Percentiles rank a stretch among this genome's conserved stretches.
These are phyloP conservation scores for Catharanthus roseus DNA, from an alignment of 257 asterid species.

Conservation along the genomic window DNA sequence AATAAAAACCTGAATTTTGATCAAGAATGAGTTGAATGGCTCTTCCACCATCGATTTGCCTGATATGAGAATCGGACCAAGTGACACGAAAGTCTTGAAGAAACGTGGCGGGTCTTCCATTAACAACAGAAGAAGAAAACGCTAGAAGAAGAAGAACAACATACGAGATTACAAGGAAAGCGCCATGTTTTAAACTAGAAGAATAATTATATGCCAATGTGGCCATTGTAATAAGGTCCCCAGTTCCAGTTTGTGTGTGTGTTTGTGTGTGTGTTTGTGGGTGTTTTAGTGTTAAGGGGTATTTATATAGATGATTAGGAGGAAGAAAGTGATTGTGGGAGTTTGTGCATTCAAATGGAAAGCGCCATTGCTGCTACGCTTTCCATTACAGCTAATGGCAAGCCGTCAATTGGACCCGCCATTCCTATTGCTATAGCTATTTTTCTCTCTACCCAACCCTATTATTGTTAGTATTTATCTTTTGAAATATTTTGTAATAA, in stretches of 20 bases:
- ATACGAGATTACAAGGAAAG: constrained; percentile 13
- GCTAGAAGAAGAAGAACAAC: constrained; percentile 18
- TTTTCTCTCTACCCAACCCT: constrained; percentile 23
- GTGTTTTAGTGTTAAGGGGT: constrained; percentile 8
- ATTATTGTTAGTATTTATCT: constrained; percentile 12
- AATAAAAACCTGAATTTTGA: constrained; percentile 45
- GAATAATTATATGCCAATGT: constrained; percentile 7
- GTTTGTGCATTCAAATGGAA: constrained; percentile 30
- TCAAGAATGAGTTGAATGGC: constrained; percentile 78
- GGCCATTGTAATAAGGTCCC: constrained; percentile 23
- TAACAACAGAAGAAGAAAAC: no score
- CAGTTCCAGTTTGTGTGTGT: no score
- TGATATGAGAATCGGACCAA: constrained; percentile 67
- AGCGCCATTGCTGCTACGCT: constrained; percentile 24
- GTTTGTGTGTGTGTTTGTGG: constrained; percentile 12
- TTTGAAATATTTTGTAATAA: no score
- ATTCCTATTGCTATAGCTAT: no score
- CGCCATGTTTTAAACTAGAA: constrained; percentile 17
- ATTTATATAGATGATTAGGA: constrained; percentile 17
- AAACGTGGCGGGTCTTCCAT: constrained; percentile 66
- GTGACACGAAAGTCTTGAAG: constrained; percentile 52
- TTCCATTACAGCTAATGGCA: constrained; percentile 57
- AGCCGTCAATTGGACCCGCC: no score
- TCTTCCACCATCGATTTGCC: constrained; percentile 57
- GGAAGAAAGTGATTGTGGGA: constrained; percentile 9